A percentile compares a stretch with the other conserved stretches of the same genome.
phyloP scores from a whole-genome alignment of 176 grass and related monocot species.

The Oryza meridionalis region DNA sequence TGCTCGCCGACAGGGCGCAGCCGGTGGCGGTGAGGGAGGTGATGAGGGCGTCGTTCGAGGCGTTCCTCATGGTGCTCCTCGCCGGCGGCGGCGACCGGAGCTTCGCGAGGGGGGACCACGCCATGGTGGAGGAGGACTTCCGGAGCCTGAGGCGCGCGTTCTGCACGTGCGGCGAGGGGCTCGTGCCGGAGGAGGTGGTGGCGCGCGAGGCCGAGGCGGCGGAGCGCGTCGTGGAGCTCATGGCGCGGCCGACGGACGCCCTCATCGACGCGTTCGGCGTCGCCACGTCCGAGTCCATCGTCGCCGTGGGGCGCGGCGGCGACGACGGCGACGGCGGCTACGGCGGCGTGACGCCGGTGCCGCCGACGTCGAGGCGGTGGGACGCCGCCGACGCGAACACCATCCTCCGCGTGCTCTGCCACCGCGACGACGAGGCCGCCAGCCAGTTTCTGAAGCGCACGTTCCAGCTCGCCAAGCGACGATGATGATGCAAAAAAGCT shows the following conservation, averaged over 20 bases:
- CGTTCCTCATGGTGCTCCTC: slow-evolving; percentile 82
- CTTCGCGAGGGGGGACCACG: slow-evolving; percentile 59
- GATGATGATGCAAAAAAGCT: slow-evolving; percentile 44
- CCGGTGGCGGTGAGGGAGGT: slow-evolving; percentile 66
- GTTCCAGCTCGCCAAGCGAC: slow-evolving; percentile 80
- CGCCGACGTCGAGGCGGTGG: slow-evolving; percentile 73
- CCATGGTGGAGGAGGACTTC: slow-evolving; percentile 69
- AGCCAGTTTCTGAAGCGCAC: slow-evolving; percentile 85
- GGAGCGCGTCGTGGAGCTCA: slow-evolving; percentile 70
- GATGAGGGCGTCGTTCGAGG: slow-evolving; percentile 67
- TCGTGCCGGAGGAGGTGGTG: slow-evolving; percentile 70
- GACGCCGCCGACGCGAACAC: slow-evolving; percentile 72
- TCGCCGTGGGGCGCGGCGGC: slow-evolving; percentile 25
- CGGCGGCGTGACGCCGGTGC: slow-evolving; percentile 41
- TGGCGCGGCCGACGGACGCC: slow-evolving; percentile 61
- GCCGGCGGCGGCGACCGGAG: slow-evolving; percentile 66
- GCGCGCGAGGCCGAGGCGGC: slow-evolving; percentile 47
- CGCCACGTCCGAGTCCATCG: slow-evolving; percentile 63
- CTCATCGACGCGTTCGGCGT: slow-evolving; percentile 66
- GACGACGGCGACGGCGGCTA: slow-evolving; percentile 13
- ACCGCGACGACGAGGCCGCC: slow-evolving; percentile 76
- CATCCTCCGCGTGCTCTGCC: slow-evolving; percentile 77
- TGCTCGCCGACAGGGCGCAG: slow-evolving; percentile 65
- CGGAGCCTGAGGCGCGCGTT: slow-evolving; percentile 78
- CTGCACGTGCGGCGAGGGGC: slow-evolving; percentile 67